Evolutionary conservation across 495 filamentous ascomycete species (phyloP), one percentile per base, ranked within the genome.

Genomic region (Daldinia bambusicola): DNA sequence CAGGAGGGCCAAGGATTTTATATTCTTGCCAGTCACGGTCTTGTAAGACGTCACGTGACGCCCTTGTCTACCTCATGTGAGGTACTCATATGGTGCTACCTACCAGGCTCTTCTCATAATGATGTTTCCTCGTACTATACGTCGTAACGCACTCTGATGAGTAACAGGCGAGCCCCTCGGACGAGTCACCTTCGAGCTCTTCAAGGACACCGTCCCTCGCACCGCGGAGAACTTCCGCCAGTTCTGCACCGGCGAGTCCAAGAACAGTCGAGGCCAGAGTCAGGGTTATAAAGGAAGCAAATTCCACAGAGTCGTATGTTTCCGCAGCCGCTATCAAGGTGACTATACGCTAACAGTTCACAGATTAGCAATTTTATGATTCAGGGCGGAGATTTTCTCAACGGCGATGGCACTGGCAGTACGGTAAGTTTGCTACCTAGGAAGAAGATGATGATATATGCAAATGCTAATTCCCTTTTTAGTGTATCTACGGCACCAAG

Each of bases 211-310:
- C 7, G 92, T 92, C 0, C 96, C 95, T 34, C 88, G 89, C 67
- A 98, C 95, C 6, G 93, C 95, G 16, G 95, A 98, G 80, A 98
- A 99, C 81, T 98, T 99, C 79, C 92, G 95, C 13, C 93, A 96
- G 76, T 97, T 96, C 81, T 98, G 96, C 80, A 98, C 94, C 0
- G 96, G 95, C 66, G 95, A 98, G 81, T 90, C 84, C 55, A 98
- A 94, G 82, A 92, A 91, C 74, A 75, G 84, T 50, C 86, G 89
- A 34, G 93, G 94, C n/a, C 84, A 89, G 60, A 93, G 93, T 6
- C 89, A 95, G 74, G 95, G 95, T 34, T 99, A 97, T 82, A 98
- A 98, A 78, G 92, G 92, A 30, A 88, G 88, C 83, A 97, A 94
- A 75, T 98, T 99, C 74, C 95, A 99, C 78, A 89, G 96, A 66